Evolutionary conservation across 2,329 filamentous ascomycete genomes (phyloP).

Genomic region (Trichoderma aggressivum): DNA sequence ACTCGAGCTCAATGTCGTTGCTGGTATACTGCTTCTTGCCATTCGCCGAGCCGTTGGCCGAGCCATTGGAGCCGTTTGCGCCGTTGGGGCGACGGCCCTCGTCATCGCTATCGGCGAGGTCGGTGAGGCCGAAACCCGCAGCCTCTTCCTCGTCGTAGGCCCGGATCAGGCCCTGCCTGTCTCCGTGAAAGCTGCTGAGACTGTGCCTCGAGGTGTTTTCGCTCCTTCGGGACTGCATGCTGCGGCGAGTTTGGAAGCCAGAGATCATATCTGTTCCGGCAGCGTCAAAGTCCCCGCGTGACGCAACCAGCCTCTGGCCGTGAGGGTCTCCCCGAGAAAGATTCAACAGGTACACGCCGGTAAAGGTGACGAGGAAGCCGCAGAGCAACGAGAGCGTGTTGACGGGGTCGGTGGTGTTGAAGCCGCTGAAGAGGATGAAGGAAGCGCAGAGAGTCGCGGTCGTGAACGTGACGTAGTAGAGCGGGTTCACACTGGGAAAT

Average conservation of each 20-base stretch:
- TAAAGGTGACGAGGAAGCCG: conserved; percentile 92
- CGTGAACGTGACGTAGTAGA: conserved; percentile 97
- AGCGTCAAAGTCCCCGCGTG: conserved; percentile 64
- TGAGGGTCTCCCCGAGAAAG: conserved; percentile 90
- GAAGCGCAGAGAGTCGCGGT: conserved; percentile 91
- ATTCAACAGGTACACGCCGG: conserved; percentile 92
- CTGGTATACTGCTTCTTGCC: conserved; percentile 40
- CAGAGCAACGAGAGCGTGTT: conserved; percentile 90
- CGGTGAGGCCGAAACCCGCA: conserved; percentile 69
- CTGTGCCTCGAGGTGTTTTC: conserved; percentile 62
- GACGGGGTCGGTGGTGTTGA: conserved; percentile 89
- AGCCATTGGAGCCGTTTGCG: conserved; percentile 34
- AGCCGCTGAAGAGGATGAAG: conserved; percentile 92
- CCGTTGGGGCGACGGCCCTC: conserved; percentile 37
- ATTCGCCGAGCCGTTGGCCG: conserved; percentile 40
- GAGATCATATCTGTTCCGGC: conserved; percentile 90
- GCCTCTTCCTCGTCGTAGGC: conserved; percentile 83
- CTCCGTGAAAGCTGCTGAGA: conserved; percentile 61
- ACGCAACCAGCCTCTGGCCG: conserved; percentile 63
- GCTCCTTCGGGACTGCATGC: conserved; percentile 86
- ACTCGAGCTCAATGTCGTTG: conserved; percentile 50
- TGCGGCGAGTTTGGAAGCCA: conserved; percentile 82
- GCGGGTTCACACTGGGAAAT: conserved; percentile 72
- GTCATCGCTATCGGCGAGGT: conserved; percentile 73
- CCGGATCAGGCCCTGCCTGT: conserved; percentile 79